Evolutionary conservation across 306 rosid genomes (phyloP), one percentile per base, ranked within the genome.

Genomic region (Trichosanthes truncata): DNA sequence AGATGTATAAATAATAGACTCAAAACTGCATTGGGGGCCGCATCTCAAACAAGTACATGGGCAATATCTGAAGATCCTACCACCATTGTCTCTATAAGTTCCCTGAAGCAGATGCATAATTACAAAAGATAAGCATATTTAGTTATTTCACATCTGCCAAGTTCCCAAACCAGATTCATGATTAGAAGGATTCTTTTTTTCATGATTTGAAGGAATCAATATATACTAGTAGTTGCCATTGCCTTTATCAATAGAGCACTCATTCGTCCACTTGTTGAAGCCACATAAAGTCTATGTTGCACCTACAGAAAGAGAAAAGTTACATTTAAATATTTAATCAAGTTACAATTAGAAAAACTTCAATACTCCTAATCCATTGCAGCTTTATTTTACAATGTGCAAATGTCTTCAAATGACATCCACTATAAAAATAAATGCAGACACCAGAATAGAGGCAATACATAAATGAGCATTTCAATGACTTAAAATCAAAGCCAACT

Each of bases 191-290:
- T 45, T 36, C 4, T 61, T 29, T 25, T 60, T 60, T 31, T 6
- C 68, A 29, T 26, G 20, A 14, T 61, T 61, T 10, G 6, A 55
- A 57, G 26, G 52, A 77, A 77, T 53, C 3, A 74, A 49, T 45
- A 55, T 26, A 31, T 53, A n/a, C 11, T 76, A 7, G 46, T 33
- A 20, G 21, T 61, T 72, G 53, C n/a, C 80, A 1, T 88, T 85
- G 89, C 98, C 86, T 26, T 82, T 76, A 86, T 78, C 23, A 88
- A 90, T 68, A 92, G 20, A 23, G 98, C 94, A 77, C 92, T 88
- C 80, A 92, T 36, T 63, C 84, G 90, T 57, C 98, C 98, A 79
- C 93, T 49, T 2, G 98, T 94, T 74, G 98, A 89, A 79, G 97
- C 98, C 85, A 94, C 96, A 77, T 89, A 94, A 79, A 94, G 90